phyloP scores from a whole-genome alignment of 257 asterid genomes.

The Striga asiatica region DNA sequence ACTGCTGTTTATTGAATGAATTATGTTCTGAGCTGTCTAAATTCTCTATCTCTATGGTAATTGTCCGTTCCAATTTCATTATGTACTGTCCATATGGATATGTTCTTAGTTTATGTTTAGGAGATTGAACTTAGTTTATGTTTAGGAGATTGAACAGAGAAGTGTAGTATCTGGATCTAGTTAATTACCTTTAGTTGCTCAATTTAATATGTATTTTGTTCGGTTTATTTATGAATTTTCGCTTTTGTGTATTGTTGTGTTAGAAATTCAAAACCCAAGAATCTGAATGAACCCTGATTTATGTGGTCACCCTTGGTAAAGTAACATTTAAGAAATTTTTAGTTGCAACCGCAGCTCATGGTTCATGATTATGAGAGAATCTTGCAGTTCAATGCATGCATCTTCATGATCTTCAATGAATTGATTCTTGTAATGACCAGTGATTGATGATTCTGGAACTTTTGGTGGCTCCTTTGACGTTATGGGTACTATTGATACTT shows the following conservation, averaged over 20 bases:
- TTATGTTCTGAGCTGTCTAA: background rate
- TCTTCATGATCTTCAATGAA: no score
- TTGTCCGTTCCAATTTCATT: constrained; percentile 5
- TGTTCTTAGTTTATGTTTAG: background rate
- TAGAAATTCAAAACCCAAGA: background rate
- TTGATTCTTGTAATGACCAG: background rate
- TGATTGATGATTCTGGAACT: constrained; percentile 4
- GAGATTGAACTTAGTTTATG: background rate
- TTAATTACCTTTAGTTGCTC: constrained; percentile 1
- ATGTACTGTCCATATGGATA: background rate
- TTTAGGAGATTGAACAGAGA: constrained; percentile 2
- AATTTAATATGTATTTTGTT: background rate
- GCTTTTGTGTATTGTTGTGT: background rate
- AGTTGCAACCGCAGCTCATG: constrained; percentile 1
- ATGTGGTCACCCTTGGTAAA: background rate
- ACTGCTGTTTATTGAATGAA: constrained; percentile 3
- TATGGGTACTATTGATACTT: constrained; percentile 5
- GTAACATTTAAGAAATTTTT: background rate
- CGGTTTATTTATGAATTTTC: background rate
- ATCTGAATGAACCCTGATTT: background rate
- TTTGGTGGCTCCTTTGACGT: constrained; percentile 3
- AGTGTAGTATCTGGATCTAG: background rate
- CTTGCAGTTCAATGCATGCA: no score
- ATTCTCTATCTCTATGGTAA: background rate
- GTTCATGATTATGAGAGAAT: constrained; percentile 3